Conservation (phyloP, 768 basidiomycete genomes). For the Lenzites betulinus region DNA sequence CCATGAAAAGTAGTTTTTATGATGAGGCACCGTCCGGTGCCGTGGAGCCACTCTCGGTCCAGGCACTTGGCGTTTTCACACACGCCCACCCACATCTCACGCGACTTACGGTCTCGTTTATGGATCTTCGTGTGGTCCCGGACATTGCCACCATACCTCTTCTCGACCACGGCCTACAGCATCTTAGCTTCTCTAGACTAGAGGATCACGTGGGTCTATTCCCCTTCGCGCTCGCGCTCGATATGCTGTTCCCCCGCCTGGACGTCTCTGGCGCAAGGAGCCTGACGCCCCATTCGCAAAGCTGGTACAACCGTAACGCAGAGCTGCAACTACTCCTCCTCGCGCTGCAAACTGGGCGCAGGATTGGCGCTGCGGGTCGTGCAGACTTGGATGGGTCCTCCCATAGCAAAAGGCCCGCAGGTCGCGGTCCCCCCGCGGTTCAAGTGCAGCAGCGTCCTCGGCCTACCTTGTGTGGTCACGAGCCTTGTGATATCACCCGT, state of each 20-base stretch:
- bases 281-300: too few relatives aligned
- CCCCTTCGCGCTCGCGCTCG: slow-evolving; percentile 3
- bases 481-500: too few relatives aligned
- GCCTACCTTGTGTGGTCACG: too few relatives aligned
- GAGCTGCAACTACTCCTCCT: slow-evolving; percentile 7
- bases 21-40: background rate
- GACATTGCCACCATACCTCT: background rate
- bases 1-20: background rate
- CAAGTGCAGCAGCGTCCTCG: too few relatives aligned
- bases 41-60: background rate
- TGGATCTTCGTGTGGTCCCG: background rate
- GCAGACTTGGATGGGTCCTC: too few relatives aligned
- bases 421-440: too few relatives aligned
- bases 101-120: background rate
- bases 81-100: slow-evolving; percentile 4
- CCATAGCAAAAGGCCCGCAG: too few relatives aligned
- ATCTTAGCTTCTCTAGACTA: background rate
- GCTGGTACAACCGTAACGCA: background rate
- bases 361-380: background rate
- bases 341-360: slow-evolving; percentile 6
- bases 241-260: slow-evolving; percentile 11
- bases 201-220: background rate
- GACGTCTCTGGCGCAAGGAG: too few relatives aligned
- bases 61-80: slow-evolving; percentile 5
- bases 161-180: slow-evolving; percentile 3